Percentiles rank a stretch among this genome's conserved stretches.
These are phyloP conservation scores for Daedaleopsis nitida DNA, from an alignment of 768 basidiomycete genomes.

Conservation along the genomic window DNA sequence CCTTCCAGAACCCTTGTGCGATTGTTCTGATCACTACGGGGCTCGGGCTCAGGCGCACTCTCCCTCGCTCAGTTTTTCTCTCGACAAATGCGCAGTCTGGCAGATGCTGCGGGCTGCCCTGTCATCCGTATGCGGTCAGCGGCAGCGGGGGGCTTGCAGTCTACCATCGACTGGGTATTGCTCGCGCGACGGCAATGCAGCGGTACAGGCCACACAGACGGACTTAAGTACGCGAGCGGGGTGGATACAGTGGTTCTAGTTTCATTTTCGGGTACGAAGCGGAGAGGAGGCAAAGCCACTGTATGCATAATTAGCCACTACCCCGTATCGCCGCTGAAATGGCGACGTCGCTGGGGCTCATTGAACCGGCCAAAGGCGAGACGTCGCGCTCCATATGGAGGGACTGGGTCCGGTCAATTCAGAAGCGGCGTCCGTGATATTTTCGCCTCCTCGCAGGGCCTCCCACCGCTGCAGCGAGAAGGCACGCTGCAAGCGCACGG, in stretches of 20 bases:
- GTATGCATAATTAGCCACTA: neutral
- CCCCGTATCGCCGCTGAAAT: neutral
- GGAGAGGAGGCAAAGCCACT: neutral
- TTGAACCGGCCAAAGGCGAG: too few species aligned
- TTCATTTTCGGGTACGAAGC: neutral
- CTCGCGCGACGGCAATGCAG: too few species aligned
- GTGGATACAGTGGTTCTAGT: too few species aligned
- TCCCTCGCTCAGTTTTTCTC: too few species aligned
- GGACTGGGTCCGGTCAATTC: constrained; percentile 10
- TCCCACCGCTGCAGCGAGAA: neutral
- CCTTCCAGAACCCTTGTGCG: constrained; percentile 12
- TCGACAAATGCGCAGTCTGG: too few species aligned
- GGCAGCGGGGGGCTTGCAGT: too few species aligned
- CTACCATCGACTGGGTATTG: too few species aligned
- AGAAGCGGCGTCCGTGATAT: constrained; percentile 2
- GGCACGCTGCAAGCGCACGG: neutral
- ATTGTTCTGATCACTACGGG: constrained; percentile 14
- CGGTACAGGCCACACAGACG: too few species aligned
- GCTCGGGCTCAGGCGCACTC: too few species aligned
- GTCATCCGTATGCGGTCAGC: too few species aligned
- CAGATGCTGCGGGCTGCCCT: too few species aligned
- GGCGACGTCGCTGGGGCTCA: constrained; percentile 3
- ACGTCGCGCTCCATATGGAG: constrained; percentile 8
- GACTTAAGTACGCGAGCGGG: too few species aligned
- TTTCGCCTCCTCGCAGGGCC: neutral